Percentiles rank a stretch among this genome's conserved stretches.
Conservation (phyloP, 1,284 basidiomycete species). For the Tylopilus sp. region DNA sequence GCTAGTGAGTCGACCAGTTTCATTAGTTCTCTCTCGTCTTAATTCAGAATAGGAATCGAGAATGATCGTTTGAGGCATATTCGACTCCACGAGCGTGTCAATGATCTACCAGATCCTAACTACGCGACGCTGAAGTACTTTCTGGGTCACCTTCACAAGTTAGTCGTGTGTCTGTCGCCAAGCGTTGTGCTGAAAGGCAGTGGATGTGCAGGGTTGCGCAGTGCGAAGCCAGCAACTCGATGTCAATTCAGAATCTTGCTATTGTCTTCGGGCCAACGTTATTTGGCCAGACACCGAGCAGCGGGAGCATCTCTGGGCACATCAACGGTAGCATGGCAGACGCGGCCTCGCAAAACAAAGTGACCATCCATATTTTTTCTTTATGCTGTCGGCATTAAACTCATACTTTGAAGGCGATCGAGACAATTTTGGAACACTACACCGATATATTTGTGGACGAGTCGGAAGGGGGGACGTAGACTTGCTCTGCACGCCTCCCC, state of each 20-base stretch:
- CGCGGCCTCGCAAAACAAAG: slow-evolving; percentile 51
- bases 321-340: slow-evolving; percentile 48
- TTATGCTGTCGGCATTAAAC: not conserved
- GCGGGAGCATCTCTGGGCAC: slow-evolving; percentile 45
- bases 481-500: not conserved
- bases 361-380: slow-evolving; percentile 19
- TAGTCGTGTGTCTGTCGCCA: slow-evolving; percentile 5
- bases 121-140: slow-evolving; percentile 97
- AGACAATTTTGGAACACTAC: slow-evolving; percentile 77
- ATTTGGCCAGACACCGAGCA: slow-evolving; percentile 52
- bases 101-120: slow-evolving; percentile 95
- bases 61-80: slow-evolving; percentile 93
- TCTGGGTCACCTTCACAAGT: slow-evolving; percentile 91
- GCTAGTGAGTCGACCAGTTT: slow-evolving; percentile 61
- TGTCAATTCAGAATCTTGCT: slow-evolving; percentile 90
- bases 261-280: slow-evolving; percentile 98
- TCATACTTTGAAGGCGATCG: slow-evolving; percentile 53
- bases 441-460: slow-evolving; percentile 79
- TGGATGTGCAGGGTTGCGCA: slow-evolving; percentile 58
- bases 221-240: slow-evolving; percentile 78
- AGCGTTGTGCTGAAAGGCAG: slow-evolving; percentile 5
- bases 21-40: slow-evolving; percentile 6
- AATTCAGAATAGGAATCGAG: slow-evolving; percentile 66
- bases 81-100: slow-evolving; percentile 92
- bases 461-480: slow-evolving; percentile 34